These are phyloP conservation scores for Xylaria polymorpha DNA, from an alignment of 2,329 filamentous ascomycete species.

Conservation along the genomic window DNA sequence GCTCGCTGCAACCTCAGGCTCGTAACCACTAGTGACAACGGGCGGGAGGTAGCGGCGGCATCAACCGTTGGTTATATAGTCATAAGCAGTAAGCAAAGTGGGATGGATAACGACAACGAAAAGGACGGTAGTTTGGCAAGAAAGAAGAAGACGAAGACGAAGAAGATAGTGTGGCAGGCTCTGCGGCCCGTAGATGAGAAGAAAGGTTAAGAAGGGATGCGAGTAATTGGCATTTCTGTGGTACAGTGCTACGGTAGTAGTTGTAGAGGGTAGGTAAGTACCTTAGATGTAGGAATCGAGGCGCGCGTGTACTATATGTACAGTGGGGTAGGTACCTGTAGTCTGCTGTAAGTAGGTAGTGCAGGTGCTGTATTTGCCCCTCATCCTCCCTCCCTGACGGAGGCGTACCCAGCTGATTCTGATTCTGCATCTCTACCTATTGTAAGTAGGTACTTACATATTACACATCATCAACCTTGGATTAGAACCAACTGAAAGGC, in stretches of 20 bases:
- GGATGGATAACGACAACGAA: conserved; percentile 6
- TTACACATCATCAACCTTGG: too few species aligned
- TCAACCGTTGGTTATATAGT: not conserved
- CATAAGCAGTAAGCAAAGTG: conserved; percentile 3
- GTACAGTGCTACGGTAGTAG: not conserved
- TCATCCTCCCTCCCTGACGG: not conserved
- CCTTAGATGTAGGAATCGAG: conserved; percentile 1
- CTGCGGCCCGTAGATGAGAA: conserved; percentile 3
- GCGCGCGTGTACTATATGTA: not conserved
- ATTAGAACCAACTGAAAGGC: too few species aligned
- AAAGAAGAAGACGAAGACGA: not conserved
- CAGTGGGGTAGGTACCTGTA: too few species aligned
- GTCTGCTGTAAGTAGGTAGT: too few species aligned
- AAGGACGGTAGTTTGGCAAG: not conserved
- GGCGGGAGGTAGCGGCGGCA: not conserved
- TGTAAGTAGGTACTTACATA: too few species aligned
- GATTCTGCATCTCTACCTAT: not conserved
- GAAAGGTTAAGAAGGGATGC: conserved; percentile 3
- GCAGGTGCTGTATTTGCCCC: not conserved
- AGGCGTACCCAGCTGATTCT: conserved; percentile 2
- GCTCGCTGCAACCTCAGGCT: conserved; percentile 8
- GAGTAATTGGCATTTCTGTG: conserved; percentile 5
- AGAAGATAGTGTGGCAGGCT: not conserved
- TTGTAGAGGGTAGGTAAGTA: not conserved
- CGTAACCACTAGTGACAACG: not conserved